A percentile compares a stretch with the other conserved stretches of the same genome.
These are phyloP conservation scores for Triticum aestivum DNA, from an alignment of 176 grass and related monocot genomes.

Conservation along the genomic window IWGSC_CS_RefSeq_v2.1 NC_057807.1:273082356-273082855, in stretches of 20 bases:
- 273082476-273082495: conserved; percentile 35
- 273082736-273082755: conserved; percentile 62
- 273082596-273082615: conserved; percentile 74
- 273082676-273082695: conserved; percentile 79
- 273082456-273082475: conserved; percentile 91
- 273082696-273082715: conserved; percentile 70
- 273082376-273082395: conserved; percentile 92
- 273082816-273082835: conserved; percentile 41
- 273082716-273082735: conserved; percentile 79
- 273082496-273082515: conserved; percentile 35
- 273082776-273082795: conserved; percentile 14
- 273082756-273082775: conserved; percentile 43
- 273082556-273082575: conserved; percentile 91
- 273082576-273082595: conserved; percentile 94
- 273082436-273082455: conserved; percentile 95
- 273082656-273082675: conserved; percentile 73
- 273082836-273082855: background rate
- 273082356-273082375: conserved; percentile 96
- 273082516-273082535: conserved; percentile 68
- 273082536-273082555: conserved; percentile 81
- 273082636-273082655: conserved; percentile 59
- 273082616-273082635: conserved; percentile 81
- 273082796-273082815: conserved; percentile 40
- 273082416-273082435: conserved; percentile 97
- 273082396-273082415: conserved; percentile 97